Evolutionary conservation across 768 basidiomycete species (phyloP).

Genomic region (Saitozyma sp.): DNA sequence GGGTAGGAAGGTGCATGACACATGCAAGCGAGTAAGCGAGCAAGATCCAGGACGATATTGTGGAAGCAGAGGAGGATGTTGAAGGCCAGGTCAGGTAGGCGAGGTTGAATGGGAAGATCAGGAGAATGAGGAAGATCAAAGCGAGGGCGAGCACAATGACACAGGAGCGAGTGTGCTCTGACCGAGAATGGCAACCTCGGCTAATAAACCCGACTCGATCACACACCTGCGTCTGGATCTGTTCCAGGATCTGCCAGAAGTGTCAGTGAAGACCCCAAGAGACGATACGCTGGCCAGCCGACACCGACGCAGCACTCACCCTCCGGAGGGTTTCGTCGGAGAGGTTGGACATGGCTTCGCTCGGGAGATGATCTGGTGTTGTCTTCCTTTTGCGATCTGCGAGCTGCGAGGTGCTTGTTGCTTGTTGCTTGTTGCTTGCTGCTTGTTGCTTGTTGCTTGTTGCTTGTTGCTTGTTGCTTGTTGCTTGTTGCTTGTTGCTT

Average conservation of each 20-base stretch:
- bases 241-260: constrained; percentile 71
- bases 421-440: too few relatives aligned
- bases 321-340: constrained; percentile 81
- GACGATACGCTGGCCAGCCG: constrained; percentile 1
- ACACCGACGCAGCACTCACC: constrained; percentile 54
- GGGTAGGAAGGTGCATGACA: background rate
- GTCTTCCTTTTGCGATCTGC: too few relatives aligned
- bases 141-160: too few relatives aligned
- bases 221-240: constrained; percentile 79
- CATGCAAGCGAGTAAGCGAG: background rate
- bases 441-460: too few relatives aligned
- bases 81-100: background rate
- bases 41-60: background rate
- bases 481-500: too few relatives aligned
- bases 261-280: constrained; percentile 1
- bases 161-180: too few relatives aligned
- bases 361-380: too few relatives aligned
- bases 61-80: background rate
- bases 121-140: too few relatives aligned
- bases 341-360: constrained; percentile 58
- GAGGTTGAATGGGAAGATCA: background rate
- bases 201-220: too few relatives aligned
- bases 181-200: too few relatives aligned
- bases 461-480: too few relatives aligned
- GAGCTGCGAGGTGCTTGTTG: too few relatives aligned